Evolutionary conservation across 2,329 filamentous ascomycete genomes (phyloP).

Genomic region (Ophiosphaerella korrae): DNA sequence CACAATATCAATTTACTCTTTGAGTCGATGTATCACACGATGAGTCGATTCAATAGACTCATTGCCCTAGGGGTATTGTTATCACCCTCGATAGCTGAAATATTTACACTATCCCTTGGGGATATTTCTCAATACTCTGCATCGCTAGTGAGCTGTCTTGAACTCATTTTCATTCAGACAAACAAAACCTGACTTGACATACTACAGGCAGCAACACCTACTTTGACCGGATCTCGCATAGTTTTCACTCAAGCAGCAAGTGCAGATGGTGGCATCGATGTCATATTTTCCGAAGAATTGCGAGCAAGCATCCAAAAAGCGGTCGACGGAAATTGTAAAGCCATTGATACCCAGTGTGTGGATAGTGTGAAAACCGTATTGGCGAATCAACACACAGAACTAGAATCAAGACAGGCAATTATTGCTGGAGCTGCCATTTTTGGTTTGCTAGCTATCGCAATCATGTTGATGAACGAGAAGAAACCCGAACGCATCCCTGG

Average conservation of each 20-base stretch:
- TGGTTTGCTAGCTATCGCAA: neutral
- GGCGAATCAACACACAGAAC: neutral
- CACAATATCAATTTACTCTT: neutral
- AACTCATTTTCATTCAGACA: too few species aligned
- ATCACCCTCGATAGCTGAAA: neutral
- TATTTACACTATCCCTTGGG: constrained; percentile 2
- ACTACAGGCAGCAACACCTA: constrained; percentile 1
- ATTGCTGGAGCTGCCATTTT: neutral
- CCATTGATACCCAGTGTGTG: constrained; percentile 1
- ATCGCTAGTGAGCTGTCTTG: neutral
- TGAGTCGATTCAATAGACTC: neutral
- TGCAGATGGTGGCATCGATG: neutral
- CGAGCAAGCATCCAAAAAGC: constrained; percentile 1
- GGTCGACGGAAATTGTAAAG: neutral
- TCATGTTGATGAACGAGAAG: neutral
- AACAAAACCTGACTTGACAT: neutral
- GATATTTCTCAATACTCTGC: constrained; percentile 3
- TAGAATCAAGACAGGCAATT: constrained; percentile 3
- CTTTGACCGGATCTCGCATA: constrained; percentile 2
- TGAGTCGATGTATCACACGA: neutral
- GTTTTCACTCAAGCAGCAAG: constrained; percentile 2
- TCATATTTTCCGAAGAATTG: constrained; percentile 6
- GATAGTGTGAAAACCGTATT: constrained; percentile 1
- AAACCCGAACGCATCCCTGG: neutral
- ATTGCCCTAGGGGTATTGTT: neutral